Percentiles rank a stretch among this genome's conserved stretches.
phyloP scores from a whole-genome alignment of 768 basidiomycete species.

The Tulasnella sp. region DNA sequence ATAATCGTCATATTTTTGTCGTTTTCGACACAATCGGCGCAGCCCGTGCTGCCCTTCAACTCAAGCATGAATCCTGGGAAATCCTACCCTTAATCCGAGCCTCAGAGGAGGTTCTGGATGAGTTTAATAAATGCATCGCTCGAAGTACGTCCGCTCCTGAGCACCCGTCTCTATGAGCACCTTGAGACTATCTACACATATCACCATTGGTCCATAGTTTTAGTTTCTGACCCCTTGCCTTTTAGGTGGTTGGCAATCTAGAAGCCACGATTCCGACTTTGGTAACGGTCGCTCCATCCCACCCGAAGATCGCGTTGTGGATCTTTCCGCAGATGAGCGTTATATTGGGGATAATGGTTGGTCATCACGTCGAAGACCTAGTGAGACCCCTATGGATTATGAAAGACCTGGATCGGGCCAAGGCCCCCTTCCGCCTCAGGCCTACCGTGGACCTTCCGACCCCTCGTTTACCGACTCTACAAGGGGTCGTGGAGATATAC shows the following conservation, averaged over 20 bases:
- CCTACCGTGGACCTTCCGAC: constrained; percentile 4
- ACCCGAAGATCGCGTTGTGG: background rate
- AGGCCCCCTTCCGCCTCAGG: background rate
- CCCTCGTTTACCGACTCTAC: background rate
- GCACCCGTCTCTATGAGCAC: background rate
- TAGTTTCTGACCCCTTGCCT: background rate
- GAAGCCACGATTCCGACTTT: background rate
- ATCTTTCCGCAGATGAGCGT: background rate
- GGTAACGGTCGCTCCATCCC: background rate
- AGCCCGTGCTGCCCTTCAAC: constrained; percentile 6
- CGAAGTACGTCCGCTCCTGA: background rate
- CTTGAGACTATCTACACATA: background rate
- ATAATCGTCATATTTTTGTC: constrained; percentile 11
- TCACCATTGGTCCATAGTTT: background rate
- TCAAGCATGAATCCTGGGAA: constrained; percentile 12
- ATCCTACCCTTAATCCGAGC: background rate
- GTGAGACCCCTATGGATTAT: constrained; percentile 1
- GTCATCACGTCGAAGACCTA: constrained; percentile 6
- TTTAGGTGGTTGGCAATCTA: constrained; percentile 6
- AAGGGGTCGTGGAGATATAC: background rate
- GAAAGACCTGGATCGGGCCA: background rate
- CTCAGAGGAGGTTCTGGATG: constrained; percentile 3
- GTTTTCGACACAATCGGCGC: constrained; percentile 7
- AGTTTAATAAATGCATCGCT: constrained; percentile 6
- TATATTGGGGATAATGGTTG: constrained; percentile 14